Evolutionary conservation across 306 rosid species (phyloP).

Genomic region (Gleditsia sinensis): DNA sequence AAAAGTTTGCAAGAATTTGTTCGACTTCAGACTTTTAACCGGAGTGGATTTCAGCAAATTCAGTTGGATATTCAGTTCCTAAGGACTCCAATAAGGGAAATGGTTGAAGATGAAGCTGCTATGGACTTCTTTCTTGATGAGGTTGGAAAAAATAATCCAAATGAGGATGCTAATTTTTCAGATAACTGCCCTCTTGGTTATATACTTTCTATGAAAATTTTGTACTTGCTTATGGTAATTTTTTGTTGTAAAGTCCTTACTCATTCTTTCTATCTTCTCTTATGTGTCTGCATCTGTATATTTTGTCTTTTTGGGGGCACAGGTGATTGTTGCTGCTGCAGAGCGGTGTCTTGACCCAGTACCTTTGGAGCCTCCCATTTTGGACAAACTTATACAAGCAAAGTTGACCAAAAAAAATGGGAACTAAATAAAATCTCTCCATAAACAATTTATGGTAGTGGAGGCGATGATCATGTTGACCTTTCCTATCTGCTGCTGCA

Average conservation of each 20-base stretch:
- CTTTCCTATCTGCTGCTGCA: neutral
- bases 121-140: constrained; percentile 91
- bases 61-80: constrained; percentile 89
- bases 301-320: constrained; percentile 28
- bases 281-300: neutral
- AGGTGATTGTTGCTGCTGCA: constrained; percentile 89
- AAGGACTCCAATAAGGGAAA: constrained; percentile 75
- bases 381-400: constrained; percentile 82
- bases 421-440: constrained; percentile 53
- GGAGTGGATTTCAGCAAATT: constrained; percentile 98
- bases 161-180: constrained; percentile 12
- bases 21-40: constrained; percentile 82
- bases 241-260: neutral
- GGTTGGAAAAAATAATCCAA: constrained; percentile 49
- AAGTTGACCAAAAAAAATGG: constrained; percentile 65
- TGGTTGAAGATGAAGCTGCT: constrained; percentile 87
- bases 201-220: neutral
- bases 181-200: neutral
- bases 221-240: neutral
- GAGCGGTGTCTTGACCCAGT: constrained; percentile 93
- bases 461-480: constrained; percentile 7
- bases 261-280: constrained; percentile 1
- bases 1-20: constrained; percentile 91
- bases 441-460: constrained; percentile 30
- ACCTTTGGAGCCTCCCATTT: constrained; percentile 83